Percentiles rank a stretch among this genome's conserved stretches.
phyloP scores from a whole-genome alignment of 306 rosid genomes.

The Lablab purpureus region DNA sequence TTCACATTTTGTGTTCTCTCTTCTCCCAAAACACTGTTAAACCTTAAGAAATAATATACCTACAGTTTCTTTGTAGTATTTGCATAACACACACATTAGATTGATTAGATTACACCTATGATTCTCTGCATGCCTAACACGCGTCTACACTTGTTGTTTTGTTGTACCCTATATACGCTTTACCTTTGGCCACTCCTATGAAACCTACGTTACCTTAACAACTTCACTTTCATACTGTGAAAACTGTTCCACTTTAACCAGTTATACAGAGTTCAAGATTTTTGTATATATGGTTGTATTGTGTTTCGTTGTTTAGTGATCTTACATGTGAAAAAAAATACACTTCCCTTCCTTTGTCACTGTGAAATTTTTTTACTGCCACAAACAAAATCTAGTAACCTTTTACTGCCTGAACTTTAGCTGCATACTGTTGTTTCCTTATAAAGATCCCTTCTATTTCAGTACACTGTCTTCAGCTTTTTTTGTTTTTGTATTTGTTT shows the following conservation, averaged over 20 bases:
- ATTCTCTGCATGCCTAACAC: slow-evolving; percentile 58
- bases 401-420: slow-evolving; percentile 53
- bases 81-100: neutral
- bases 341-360: slow-evolving; percentile 29
- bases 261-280: too few species aligned
- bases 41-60: neutral
- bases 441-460: slow-evolving; percentile 44
- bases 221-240: neutral
- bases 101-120: slow-evolving; percentile 39
- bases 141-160: slow-evolving; percentile 36
- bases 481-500: slow-evolving; percentile 8
- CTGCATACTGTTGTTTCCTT: slow-evolving; percentile 45
- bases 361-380: slow-evolving; percentile 40
- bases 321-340: too few species aligned
- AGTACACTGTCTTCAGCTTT: slow-evolving; percentile 42
- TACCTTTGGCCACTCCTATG: slow-evolving; percentile 35
- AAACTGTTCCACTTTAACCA: neutral
- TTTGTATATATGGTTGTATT: too few species aligned
- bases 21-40: neutral
- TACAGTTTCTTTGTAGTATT: neutral
- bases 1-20: slow-evolving; percentile 11
- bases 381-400: slow-evolving; percentile 46
- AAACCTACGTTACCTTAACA: slow-evolving; percentile 5
- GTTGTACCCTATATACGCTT: neutral
- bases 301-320: too few species aligned